A percentile compares a stretch with the other conserved stretches of the same genome.
phyloP scores from a whole-genome alignment of 2,329 filamentous ascomycete genomes.

The Xylaria sp. region DNA sequence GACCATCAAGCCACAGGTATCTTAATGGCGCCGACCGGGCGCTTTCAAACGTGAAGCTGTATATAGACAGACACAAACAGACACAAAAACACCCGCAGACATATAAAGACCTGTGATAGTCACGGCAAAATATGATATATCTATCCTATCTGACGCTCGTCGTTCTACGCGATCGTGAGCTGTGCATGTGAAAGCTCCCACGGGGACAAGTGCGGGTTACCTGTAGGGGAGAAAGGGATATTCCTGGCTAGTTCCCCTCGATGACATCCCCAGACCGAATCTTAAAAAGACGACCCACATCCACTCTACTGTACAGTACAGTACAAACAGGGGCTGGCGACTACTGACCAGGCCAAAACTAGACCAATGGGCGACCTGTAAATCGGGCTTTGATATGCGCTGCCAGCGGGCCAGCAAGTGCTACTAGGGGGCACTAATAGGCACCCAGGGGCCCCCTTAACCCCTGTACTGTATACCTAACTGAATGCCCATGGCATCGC shows the following conservation, averaged over 20 bases:
- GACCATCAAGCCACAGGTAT: constrained; percentile 13
- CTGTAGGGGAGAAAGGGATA: constrained; percentile 17
- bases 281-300: constrained; percentile 18
- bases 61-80: neutral
- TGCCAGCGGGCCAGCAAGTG: constrained; percentile 20
- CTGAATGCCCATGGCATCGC: constrained; percentile 16
- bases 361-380: constrained; percentile 22
- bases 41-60: neutral
- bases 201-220: constrained; percentile 17
- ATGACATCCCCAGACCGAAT: constrained; percentile 31
- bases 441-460: neutral
- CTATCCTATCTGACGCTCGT: too few relatives aligned
- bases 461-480: constrained; percentile 8
- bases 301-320: neutral
- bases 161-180: neutral
- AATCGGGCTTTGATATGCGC: constrained; percentile 10
- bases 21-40: neutral
- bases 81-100: neutral
- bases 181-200: constrained; percentile 27
- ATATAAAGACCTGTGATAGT: neutral
- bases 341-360: constrained; percentile 1
- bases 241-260: constrained; percentile 15
- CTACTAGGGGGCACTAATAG: constrained; percentile 7
- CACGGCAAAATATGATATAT: neutral
- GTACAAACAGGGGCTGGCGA: constrained; percentile 12